These are phyloP conservation scores for Biscutella laevigata DNA, from an alignment of 441 rosid species.

Conservation along the genomic window DNA sequence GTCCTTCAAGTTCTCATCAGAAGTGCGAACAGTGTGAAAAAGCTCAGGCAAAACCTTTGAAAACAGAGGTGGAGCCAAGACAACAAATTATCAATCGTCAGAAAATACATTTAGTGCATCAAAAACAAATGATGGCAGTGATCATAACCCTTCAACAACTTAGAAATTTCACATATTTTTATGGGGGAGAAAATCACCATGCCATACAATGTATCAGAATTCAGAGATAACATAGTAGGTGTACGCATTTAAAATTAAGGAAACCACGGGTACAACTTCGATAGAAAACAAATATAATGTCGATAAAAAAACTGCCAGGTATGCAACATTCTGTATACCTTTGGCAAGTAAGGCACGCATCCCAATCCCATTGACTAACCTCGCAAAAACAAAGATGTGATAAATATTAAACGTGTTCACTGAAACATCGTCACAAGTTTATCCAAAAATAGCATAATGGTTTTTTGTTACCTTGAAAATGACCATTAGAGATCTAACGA, in stretches of 20 bases:
- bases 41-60: conserved; percentile 94
- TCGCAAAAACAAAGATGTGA: conserved; percentile 33
- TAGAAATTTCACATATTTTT: no score
- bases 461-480: conserved; percentile 75
- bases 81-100: conserved; percentile 13
- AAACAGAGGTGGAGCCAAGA: conserved; percentile 12
- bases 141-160: no score
- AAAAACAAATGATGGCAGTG: no score
- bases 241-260: neutral
- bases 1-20: conserved; percentile 94
- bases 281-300: neutral
- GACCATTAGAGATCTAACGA: conserved; percentile 95
- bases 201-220: neutral
- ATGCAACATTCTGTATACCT: conserved; percentile 44
- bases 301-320: conserved; percentile 9
- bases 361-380: conserved; percentile 99
- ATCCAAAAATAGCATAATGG: conserved; percentile 2
- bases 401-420: conserved; percentile 1
- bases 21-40: conserved; percentile 81
- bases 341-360: conserved; percentile 94
- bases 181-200: no score
- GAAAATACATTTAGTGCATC: neutral
- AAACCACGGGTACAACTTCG: neutral
- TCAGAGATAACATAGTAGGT: neutral
- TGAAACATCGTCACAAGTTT: conserved; percentile 1